Evolutionary conservation across 2,329 filamentous ascomycete species (phyloP), one percentile per base, ranked within the genome.

Genomic region (Paramyrothecium roridum): DNA sequence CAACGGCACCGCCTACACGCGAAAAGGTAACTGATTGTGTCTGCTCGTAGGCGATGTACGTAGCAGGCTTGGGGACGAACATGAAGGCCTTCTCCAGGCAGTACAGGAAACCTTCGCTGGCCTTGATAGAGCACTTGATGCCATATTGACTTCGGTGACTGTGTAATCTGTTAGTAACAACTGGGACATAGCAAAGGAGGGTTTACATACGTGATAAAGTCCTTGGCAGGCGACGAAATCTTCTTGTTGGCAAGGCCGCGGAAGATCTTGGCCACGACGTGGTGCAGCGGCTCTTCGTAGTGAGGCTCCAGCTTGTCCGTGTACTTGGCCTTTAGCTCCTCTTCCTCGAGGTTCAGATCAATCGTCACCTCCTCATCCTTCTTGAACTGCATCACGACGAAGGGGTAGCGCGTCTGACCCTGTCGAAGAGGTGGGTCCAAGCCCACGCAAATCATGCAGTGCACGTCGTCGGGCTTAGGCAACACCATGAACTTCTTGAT

Each of bases 91-190:
- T 97, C 75, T 99, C 95, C 63, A 99, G 78, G 71, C 93, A 97
- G 83, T 96, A 99, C 52, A 99, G 80, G 69, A 96, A 93, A 57
- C 96, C 95, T 76, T 99, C 95, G 73, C 96, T 97, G 53, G 96
- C 96, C 77, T 99, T 99, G 84, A 99, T 97, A n/a, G 93, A 96
- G 75, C 95, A 99, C 77, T 99, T 99, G 75, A 99, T 96, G 56
- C 95, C 95, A 63, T 88, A 91, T 73, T 97, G 93, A 66, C 89
- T 86, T 70, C 96, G 92, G 76, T 98, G 95, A 63, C 90, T 85
- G 22, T 43, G 20, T 2, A 21, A 22, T 19, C 2, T 12, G 61
- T 75, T 59, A 75, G 70, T 72, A 51, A 46, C 57, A 45, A 11
- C 54, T 34, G n/a, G 21, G 22, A 52, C 26, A 55, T 49, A 22